These are phyloP conservation scores for Thalassiosira sp. DNA, from an alignment of 352 stramenopile species.

Conservation along the genomic window DNA sequence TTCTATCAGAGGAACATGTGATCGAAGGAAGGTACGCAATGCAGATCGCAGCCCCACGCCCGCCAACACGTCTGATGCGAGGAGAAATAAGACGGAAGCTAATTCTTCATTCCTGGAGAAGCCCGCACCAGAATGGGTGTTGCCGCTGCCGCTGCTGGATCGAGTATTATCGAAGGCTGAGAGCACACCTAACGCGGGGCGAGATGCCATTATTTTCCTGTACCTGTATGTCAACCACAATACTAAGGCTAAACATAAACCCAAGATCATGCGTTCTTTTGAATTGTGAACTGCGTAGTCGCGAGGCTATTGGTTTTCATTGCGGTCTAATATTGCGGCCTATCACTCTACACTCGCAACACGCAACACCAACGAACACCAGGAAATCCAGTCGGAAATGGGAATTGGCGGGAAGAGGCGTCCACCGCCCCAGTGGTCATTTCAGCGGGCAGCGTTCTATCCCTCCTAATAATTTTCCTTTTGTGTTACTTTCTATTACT, in stretches of 20 bases:
- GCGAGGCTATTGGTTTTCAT: no score
- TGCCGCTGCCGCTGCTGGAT: neutral
- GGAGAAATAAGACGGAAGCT: slow-evolving; percentile 17
- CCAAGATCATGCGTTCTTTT: neutral
- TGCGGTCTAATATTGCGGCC: no score
- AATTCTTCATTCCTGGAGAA: neutral
- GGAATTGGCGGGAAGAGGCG: no score
- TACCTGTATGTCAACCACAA: neutral
- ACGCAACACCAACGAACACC: no score
- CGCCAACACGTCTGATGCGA: slow-evolving; percentile 19
- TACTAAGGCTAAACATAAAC: neutral
- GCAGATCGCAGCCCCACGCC: slow-evolving; percentile 11
- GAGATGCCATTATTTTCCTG: neutral
- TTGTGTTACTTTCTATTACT: no score
- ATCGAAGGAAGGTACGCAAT: slow-evolving; percentile 15
- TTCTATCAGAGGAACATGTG: slow-evolving; percentile 13
- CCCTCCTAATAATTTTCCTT: no score
- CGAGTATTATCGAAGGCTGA: neutral
- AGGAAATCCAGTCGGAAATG: no score
- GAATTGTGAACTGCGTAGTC: neutral
- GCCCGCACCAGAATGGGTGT: neutral
- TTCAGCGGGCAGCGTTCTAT: no score
- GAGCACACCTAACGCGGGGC: neutral
- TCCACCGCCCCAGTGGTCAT: no score
- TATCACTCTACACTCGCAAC: no score